Evolutionary conservation across 2,329 filamentous ascomycete genomes (phyloP), one percentile per base, ranked within the genome.

Genomic region (Ophiocordyceps camponoti-rufipedis): DNA sequence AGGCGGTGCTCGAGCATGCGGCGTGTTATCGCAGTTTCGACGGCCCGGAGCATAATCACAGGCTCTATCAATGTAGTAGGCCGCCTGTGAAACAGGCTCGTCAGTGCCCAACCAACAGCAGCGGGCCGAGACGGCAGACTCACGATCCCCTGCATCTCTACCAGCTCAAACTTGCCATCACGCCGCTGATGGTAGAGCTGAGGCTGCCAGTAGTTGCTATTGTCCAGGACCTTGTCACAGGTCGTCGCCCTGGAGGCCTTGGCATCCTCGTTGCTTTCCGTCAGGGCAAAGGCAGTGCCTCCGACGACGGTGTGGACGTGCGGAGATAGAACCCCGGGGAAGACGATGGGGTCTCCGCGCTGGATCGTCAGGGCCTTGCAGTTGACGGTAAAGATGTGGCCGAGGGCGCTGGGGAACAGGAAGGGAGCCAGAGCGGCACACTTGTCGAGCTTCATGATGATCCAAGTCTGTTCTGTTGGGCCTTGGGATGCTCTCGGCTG

Each of bases 171-270:
- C 46, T 64, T 71, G 12, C 77, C 76, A 53, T 78, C 71, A 41
- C 68, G 55, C 41, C 70, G 66, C 48, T 71, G 60, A 47, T 65
- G 65, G 51, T 60, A 63, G 1, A 83, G 61, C 49, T 67, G 66
- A 0, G 80, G 79, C 14, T 74, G 74, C 80, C 80, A 84, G 62
- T 85, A 84, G 54, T 75, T 80, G 46, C 72, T 80, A 47, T 73
- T 62, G 56, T 83, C 79, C 49, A 74, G 63, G 28, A 68, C 65
- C 46, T 79, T 76, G 32, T 68, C 67, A 58, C 80, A 83, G 4
- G 79, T 78, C 2, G 79, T 79, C 58, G 80, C 84, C 11, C 68
- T 68, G 2, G 74, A 71, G 23, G 57, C 57, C 46, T 66, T 62
- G n/a, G 72, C 71, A 33, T 67, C 61, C 9, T 66, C 62, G 53